Evolutionary conservation across 1,284 basidiomycete genomes (phyloP), one percentile per base, ranked within the genome.

Genomic region (Microbotryum violaceum): DNA sequence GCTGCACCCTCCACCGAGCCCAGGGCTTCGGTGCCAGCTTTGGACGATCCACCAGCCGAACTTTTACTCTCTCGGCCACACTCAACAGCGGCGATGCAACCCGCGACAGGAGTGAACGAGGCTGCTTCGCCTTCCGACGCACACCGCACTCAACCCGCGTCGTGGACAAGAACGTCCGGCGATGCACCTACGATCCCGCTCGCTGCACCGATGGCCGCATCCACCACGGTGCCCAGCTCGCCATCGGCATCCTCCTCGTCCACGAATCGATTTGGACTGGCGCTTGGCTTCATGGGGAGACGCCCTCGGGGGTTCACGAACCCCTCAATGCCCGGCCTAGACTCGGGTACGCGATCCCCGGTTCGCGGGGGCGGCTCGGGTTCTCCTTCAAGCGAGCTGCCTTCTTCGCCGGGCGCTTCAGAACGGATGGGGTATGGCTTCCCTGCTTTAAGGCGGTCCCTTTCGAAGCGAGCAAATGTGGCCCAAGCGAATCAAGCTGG

Each of bases 221-320:
- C 33, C n/a, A 4, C 31, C 20, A 20, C 18, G 6, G 45, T 45
- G 8, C 58, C 62, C 5, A 56, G 57, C 20, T 65, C 63, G 0
- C 59, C 56, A 29, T 58, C 63, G 20, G 31, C 48, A 18, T 10
- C n/a, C 6, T 49, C 57, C 2, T 29, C 48, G 5, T 33, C 50
- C 1, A 54, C 54, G 27, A 69, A 67, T 57, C 56, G 67, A 12
- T 69, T 69, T 53, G 65, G 67, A 3, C 55, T 67, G 42, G 58
- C 61, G 1, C 61, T 69, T 42, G 60, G 60, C 6, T 67, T 67
- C 56, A 66, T 68, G 51, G 56, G 58, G 7, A 53, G 67, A 1
- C 52, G 67, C 12, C 65, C 65, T 10, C 57, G 65, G 14, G 65
- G 65, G 14, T n/a, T 23, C 27, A 42, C 52, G 33, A 54, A 54